Evolutionary conservation across 2,329 filamentous ascomycete genomes (phyloP), one percentile per base, ranked within the genome.

Genomic region (Domatiomyces globalis): DNA sequence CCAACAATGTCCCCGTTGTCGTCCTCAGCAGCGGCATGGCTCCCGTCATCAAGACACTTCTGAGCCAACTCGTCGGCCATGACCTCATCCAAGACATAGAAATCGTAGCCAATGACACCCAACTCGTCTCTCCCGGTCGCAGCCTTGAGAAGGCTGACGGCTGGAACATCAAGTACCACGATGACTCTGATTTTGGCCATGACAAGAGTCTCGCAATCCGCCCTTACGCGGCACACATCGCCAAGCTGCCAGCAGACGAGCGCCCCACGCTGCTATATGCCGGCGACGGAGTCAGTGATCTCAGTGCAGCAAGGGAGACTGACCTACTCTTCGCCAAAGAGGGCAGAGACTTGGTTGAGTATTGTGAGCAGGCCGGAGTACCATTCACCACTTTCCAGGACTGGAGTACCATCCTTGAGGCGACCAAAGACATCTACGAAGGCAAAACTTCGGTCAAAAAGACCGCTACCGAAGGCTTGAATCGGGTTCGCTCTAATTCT

Each of bases 151-250:
- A 87, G 48, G 79, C 85, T 64, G 80, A 79, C 17, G 90, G 88
- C 27, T 98, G 92, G 92, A 74, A 83, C 63, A 90, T 98, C 48
- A 74, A 79, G 53, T 98, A 83, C 70, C 88, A 87, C 63, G 89
- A 98, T 65, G 50, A 53, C 56, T 86, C 84, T 64, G 77, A 82
- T 53, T 94, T 94, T 62, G 92, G 92, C n/a, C 92, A 98, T 66
- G 90, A 98, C 75, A 98, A 98, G 78, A 89, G 84, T 22, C 74
- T 90, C 50, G 87, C 92, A 65, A 87, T 98, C 62, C 81, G 86
- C 58, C 87, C 87, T 49, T 96, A 96, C 69, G 83, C 84, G 2
- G 74, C 64, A 43, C 59, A 62, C 29, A 62, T 65, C 52, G 68
- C 67, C 22, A 66, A 80, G 22, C 74, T 94, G 44, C 81, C 86